Percentiles rank a stretch among this genome's conserved stretches.
Evolutionary conservation across 805 yeast genomes (phyloP).

Genomic region (Vanderwaltozyma tropicalis): DNA sequence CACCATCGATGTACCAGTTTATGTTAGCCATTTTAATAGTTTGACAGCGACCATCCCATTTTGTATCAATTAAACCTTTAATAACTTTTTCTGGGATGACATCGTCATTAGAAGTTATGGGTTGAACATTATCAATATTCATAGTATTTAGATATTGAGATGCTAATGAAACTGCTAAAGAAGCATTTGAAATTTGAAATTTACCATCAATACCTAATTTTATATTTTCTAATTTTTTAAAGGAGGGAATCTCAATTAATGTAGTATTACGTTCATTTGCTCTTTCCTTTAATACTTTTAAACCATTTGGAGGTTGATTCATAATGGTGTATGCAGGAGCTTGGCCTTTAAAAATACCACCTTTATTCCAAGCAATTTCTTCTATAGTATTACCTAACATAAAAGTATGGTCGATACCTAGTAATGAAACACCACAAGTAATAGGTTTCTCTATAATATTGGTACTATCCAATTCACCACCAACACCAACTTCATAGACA

Average conservation of each 20-base stretch:
- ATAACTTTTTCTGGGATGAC: constrained; percentile 37
- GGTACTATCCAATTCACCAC: constrained; percentile 96
- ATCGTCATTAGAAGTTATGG: not conserved
- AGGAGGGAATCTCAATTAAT: constrained; percentile 42
- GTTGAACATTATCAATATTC: constrained; percentile 27
- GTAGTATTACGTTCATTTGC: constrained; percentile 53
- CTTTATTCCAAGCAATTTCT: constrained; percentile 92
- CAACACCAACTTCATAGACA: constrained; percentile 95
- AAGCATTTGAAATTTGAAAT: constrained; percentile 78
- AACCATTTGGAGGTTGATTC: constrained; percentile 45
- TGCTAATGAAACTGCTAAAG: constrained; percentile 70
- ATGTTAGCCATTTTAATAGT: constrained; percentile 37
- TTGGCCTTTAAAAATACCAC: constrained; percentile 74
- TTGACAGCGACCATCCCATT: constrained; percentile 97
- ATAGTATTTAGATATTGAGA: constrained; percentile 45
- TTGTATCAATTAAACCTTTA: constrained; percentile 52
- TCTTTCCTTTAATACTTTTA: constrained; percentile 48
- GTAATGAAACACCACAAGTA: constrained; percentile 72
- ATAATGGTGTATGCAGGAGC: constrained; percentile 59
- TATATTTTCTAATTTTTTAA: constrained; percentile 29
- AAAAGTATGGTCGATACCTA: constrained; percentile 87
- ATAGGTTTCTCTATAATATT: constrained; percentile 72
- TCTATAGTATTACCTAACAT: constrained; percentile 81
- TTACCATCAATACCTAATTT: constrained; percentile 71
- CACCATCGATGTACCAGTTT: constrained; percentile 90